These are phyloP conservation scores for Sordaria brevicollis DNA, from an alignment of 495 filamentous ascomycete species.

Conservation along the genomic window DNA sequence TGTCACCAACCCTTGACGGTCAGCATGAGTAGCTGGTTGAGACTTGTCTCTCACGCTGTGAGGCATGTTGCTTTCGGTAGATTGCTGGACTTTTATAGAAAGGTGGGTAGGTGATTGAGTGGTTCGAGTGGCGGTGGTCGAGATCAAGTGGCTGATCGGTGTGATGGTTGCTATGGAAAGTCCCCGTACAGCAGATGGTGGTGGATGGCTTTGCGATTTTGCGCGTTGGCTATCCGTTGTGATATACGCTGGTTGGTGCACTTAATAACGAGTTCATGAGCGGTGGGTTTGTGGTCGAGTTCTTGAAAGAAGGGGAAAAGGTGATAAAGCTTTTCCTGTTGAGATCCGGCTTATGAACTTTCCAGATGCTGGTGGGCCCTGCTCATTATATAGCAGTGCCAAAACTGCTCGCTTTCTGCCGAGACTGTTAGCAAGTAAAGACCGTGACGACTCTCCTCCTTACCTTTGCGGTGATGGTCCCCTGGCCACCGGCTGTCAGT, in stretches of 20 bases:
- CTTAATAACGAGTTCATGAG: neutral
- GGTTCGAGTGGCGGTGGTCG: neutral
- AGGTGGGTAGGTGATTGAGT: neutral
- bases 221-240: neutral
- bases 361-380: neutral
- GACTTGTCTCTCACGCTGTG: conserved; percentile 5
- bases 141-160: neutral
- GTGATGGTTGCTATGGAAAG: neutral
- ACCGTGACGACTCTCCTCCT: neutral
- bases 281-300: neutral
- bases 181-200: neutral
- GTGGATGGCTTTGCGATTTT: neutral
- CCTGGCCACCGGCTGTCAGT: neutral
- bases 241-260: neutral
- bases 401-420: neutral
- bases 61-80: conserved; percentile 7
- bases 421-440: neutral
- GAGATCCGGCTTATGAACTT: neutral
- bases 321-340: neutral
- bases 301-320: neutral
- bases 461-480: neutral
- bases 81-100: neutral
- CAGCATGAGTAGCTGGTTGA: neutral
- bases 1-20: conserved; percentile 7
- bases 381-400: neutral